Percentiles rank a stretch among this genome's conserved stretches.
Conservation (phyloP, 805 yeast species). For the Yamadazyma sp. region DNA sequence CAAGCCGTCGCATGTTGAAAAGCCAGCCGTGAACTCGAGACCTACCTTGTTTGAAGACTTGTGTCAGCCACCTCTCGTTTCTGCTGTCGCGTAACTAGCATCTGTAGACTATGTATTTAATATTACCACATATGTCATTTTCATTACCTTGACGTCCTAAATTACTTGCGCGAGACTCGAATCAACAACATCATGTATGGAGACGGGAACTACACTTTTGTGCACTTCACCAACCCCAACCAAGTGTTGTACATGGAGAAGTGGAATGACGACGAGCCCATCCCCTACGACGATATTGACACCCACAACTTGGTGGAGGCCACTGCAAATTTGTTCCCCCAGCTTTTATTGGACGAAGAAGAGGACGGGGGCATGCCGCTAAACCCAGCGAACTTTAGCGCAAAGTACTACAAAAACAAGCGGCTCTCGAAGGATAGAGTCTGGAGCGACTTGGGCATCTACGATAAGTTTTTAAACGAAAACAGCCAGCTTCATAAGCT, state of each 20-base stretch:
- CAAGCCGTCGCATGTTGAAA: constrained; percentile 47
- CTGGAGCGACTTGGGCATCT: constrained; percentile 37
- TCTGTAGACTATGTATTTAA: too few species aligned
- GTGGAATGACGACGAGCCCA: constrained; percentile 38
- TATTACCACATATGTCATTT: too few species aligned
- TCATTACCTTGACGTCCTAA: too few species aligned
- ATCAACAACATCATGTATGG: constrained; percentile 1
- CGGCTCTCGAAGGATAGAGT: constrained; percentile 27
- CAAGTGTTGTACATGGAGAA: constrained; percentile 42
- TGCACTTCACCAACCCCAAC: constrained; percentile 39
- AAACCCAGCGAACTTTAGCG: constrained; percentile 37
- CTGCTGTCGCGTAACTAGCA: too few species aligned
- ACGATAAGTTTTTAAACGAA: constrained; percentile 25
- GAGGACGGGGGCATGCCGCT: constrained; percentile 41
- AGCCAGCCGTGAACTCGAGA: constrained; percentile 31
- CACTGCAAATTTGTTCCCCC: constrained; percentile 37
- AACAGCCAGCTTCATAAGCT: constrained; percentile 15
- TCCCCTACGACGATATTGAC: constrained; percentile 44
- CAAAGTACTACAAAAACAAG: constrained; percentile 37
- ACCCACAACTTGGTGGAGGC: constrained; percentile 38
- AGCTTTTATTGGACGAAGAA: constrained; percentile 37
- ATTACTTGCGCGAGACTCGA: too few species aligned
- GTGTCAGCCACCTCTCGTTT: constrained; percentile 4
- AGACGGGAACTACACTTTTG: constrained; percentile 19
- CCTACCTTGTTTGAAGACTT: constrained; percentile 20